Percentiles rank a stretch among this genome's conserved stretches.
Evolutionary conservation across 768 basidiomycete species (phyloP).

Genomic region (Coprinellus aureogranulatus): DNA sequence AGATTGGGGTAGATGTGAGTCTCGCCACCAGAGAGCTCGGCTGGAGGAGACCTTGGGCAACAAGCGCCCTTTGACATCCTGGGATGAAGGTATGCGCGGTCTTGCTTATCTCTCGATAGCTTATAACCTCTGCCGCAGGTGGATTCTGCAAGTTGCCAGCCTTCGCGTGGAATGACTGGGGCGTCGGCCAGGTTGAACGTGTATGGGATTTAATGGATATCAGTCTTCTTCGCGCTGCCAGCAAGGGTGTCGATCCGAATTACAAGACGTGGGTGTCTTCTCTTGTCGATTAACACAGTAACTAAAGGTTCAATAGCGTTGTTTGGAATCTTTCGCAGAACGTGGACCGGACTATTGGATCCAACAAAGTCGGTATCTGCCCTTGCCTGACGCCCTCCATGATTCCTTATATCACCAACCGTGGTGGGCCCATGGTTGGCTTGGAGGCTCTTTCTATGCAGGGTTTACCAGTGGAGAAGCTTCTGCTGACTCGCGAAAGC

Average conservation of each 20-base stretch:
- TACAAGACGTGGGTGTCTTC: slow-evolving; percentile 76
- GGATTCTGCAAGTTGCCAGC: slow-evolving; percentile 84
- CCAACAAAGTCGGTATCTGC: slow-evolving; percentile 78
- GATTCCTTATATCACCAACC: slow-evolving; percentile 95
- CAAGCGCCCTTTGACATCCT: slow-evolving; percentile 84
- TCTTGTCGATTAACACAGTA: slow-evolving; percentile 1
- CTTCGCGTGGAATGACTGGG: slow-evolving; percentile 95
- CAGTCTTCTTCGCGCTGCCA: slow-evolving; percentile 75
- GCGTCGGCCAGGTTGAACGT: slow-evolving; percentile 85
- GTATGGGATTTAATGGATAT: slow-evolving; percentile 97
- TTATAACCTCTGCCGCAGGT: slow-evolving; percentile 38
- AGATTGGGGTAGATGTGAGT: slow-evolving; percentile 92
- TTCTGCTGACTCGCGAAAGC: slow-evolving; percentile 87
- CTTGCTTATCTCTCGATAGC: slow-evolving; percentile 1
- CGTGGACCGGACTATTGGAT: slow-evolving; percentile 86
- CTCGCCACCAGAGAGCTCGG: slow-evolving; percentile 84
- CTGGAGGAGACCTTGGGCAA: slow-evolving; percentile 79
- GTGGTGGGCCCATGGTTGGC: slow-evolving; percentile 94
- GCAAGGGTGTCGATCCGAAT: slow-evolving; percentile 76
- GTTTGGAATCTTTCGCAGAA: slow-evolving; percentile 98
- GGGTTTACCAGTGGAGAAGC: slow-evolving; percentile 88
- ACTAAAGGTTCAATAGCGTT: slow-evolving; percentile 42
- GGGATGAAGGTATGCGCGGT: slow-evolving; percentile 75
- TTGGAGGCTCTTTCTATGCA: slow-evolving; percentile 92
- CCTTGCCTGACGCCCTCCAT: slow-evolving; percentile 94